Conservation (phyloP, 345 rosid species). For the Moricandia arvensis region DNA sequence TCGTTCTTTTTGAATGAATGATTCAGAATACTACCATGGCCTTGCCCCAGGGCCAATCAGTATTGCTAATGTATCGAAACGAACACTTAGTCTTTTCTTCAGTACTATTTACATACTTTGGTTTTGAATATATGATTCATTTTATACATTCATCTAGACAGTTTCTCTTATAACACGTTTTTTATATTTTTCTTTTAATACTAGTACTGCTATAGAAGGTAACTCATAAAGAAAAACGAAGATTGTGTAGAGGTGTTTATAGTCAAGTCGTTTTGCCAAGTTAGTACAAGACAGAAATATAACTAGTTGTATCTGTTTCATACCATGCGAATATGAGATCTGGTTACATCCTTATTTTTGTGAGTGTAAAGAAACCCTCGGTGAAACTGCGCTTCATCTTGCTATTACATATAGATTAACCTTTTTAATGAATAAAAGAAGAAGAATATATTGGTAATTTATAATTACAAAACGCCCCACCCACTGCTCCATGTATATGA, state of each 20-base stretch:
- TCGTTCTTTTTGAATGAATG: conserved; percentile 48
- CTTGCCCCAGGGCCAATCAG: conserved; percentile 94
- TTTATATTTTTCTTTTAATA: not conserved
- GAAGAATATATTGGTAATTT: not conserved
- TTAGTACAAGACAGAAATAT: not conserved
- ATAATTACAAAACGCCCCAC: not conserved
- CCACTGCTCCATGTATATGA: not conserved
- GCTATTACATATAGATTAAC: not conserved
- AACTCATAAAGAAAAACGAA: not conserved
- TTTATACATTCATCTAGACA: too few species aligned
- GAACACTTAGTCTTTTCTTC: not conserved
- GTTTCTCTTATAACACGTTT: not conserved
- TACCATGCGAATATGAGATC: not conserved
- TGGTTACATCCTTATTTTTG: not conserved
- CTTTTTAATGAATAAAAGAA: not conserved
- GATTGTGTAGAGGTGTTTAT: not conserved
- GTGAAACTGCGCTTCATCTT: not conserved
- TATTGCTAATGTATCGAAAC: conserved; percentile 54
- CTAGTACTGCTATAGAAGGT: not conserved
- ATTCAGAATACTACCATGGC: conserved; percentile 91
- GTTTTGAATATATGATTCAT: not conserved
- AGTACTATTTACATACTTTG: not conserved
- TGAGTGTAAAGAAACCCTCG: not conserved
- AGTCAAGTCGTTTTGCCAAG: not conserved
- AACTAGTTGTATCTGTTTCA: not conserved